These are phyloP conservation scores for Letharia columbiana DNA, from an alignment of 495 filamentous ascomycete species.

Conservation along the genomic window DNA sequence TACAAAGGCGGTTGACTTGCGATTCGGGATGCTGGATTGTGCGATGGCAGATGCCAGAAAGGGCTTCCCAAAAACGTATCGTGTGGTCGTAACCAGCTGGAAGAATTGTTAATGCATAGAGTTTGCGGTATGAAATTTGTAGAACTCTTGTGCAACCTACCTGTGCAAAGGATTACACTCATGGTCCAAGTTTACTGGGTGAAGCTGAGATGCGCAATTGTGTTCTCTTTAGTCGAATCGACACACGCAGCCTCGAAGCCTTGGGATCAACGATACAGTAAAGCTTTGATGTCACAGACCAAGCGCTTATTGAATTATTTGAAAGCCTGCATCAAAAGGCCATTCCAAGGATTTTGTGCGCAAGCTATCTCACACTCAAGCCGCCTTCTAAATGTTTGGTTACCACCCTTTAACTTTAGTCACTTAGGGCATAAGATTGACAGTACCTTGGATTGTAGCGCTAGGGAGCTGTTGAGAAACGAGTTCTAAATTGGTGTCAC, in stretches of 20 bases:
- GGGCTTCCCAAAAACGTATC: conserved; percentile 97
- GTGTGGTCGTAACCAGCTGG: conserved; percentile 97
- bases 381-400: not conserved
- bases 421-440: not conserved
- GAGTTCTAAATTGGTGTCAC: no score
- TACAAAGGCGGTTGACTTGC: conserved; percentile 96
- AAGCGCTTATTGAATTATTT: not conserved
- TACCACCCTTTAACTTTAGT: not conserved
- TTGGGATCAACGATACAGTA: not conserved
- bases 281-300: not conserved
- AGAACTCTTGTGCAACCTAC: conserved; percentile 31
- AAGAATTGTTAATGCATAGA: conserved; percentile 3
- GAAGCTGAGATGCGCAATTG: not conserved
- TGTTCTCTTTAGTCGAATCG: not conserved
- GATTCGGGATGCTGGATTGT: conserved; percentile 97
- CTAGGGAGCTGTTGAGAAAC: no score
- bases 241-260: not conserved
- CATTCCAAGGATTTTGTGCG: not conserved
- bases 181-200: conserved; percentile 35
- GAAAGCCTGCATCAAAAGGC: not conserved
- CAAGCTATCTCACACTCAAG: not conserved
- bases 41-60: conserved; percentile 94
- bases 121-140: conserved; percentile 27
- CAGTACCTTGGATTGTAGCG: no score
- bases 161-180: conserved; percentile 84